Evolutionary conservation across 805 yeast genomes (phyloP).

Genomic region (Suhomyces vadensis): DNA sequence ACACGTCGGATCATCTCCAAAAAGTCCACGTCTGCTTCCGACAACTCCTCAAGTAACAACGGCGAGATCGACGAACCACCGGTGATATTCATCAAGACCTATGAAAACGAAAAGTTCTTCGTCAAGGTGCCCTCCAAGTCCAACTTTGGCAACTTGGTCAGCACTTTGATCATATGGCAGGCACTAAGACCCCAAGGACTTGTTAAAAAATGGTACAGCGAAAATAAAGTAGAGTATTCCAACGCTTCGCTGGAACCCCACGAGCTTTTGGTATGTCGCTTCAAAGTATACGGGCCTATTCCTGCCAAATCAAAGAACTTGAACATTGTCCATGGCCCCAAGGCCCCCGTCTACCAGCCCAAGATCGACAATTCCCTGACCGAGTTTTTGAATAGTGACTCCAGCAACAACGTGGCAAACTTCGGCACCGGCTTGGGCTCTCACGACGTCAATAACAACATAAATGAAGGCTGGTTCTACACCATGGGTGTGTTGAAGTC

Average conservation of each 20-base stretch:
- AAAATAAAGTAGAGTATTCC: constrained; percentile 32
- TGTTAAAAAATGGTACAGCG: constrained; percentile 54
- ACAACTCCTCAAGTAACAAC: not conserved
- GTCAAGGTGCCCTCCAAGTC: constrained; percentile 35
- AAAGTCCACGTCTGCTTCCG: not conserved
- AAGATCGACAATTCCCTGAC: constrained; percentile 10
- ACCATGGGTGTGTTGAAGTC: constrained; percentile 70
- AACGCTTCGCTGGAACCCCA: constrained; percentile 25
- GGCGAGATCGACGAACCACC: constrained; percentile 30
- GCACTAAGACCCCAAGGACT: constrained; percentile 52
- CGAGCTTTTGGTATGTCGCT: constrained; percentile 59
- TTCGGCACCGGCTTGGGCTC: not conserved
- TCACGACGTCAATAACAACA: constrained; percentile 10
- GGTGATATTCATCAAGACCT: constrained; percentile 42
- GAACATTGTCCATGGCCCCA: constrained; percentile 37
- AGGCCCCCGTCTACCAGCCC: constrained; percentile 35
- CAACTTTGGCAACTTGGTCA: constrained; percentile 45
- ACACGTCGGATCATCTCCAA: constrained; percentile 9
- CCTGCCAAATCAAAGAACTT: constrained; percentile 43
- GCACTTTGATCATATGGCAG: constrained; percentile 58
- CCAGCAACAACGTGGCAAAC: not conserved
- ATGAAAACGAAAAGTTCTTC: constrained; percentile 39
- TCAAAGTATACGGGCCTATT: constrained; percentile 65
- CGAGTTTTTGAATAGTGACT: constrained; percentile 8
- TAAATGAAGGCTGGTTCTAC: constrained; percentile 65